A percentile compares a stretch with the other conserved stretches of the same genome.
Conservation (phyloP, 768 basidiomycete genomes). For the Xerocomus spinulosus region DNA sequence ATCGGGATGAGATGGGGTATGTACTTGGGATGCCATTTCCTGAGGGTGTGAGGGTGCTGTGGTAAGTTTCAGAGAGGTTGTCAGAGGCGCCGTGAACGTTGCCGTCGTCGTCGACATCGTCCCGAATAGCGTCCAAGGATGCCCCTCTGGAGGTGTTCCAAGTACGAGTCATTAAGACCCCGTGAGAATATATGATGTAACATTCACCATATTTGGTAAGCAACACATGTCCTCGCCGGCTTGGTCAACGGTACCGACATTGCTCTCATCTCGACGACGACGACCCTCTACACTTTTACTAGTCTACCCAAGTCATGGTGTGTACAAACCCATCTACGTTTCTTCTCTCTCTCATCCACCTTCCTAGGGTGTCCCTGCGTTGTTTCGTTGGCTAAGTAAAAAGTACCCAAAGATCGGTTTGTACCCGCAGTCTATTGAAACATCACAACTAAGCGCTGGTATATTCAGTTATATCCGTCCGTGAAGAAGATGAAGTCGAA, state of each 20-base stretch:
- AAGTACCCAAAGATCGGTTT: slow-evolving; percentile 96
- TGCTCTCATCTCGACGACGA: background rate
- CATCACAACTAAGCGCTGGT: background rate
- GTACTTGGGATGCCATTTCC: slow-evolving; percentile 4
- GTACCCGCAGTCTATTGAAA: slow-evolving; percentile 21
- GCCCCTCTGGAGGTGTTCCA: background rate
- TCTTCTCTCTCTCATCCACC: slow-evolving; percentile 2
- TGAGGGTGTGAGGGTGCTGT: background rate
- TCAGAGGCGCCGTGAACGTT: slow-evolving; percentile 10
- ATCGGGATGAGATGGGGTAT: slow-evolving; percentile 4
- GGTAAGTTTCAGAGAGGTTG: slow-evolving; percentile 18
- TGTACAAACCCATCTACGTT: background rate
- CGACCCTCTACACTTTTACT: no score
- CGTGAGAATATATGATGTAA: slow-evolving; percentile 24
- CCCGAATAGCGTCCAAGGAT: background rate
- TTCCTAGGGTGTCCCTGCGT: slow-evolving; percentile 88
- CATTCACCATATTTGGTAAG: slow-evolving; percentile 7
- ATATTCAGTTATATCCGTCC: slow-evolving; percentile 62
- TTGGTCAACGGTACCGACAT: background rate
- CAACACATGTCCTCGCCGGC: background rate
- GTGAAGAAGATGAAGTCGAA: slow-evolving; percentile 78
- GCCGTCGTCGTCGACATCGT: slow-evolving; percentile 25
- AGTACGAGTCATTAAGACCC: slow-evolving; percentile 16
- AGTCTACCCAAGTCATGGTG: slow-evolving; percentile 25
- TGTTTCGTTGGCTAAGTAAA: slow-evolving; percentile 97